Base-by-base conservation (phyloP, 192 early-diverging fungal species). In the Pilaira anomala region DNA sequence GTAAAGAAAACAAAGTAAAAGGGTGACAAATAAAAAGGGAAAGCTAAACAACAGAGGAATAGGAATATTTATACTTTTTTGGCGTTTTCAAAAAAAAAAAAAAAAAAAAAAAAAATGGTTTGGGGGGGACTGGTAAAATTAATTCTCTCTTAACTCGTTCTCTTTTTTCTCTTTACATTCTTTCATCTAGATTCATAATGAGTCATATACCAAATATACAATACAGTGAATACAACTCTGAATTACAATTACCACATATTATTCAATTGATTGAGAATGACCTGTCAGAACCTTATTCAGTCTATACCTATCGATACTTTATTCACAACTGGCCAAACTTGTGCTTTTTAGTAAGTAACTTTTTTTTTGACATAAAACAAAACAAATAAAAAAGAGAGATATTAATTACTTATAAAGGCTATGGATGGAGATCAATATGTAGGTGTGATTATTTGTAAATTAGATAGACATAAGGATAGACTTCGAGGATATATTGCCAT, bases 251-350 rank as follows among this genome's bases (percentile, higher is more conserved):
- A 14, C 75, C 83, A 14, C 75, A 78, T 2, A 93, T 96, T 12
- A 88, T 88, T 52, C 65, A 66, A 9, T 79, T 98, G 44, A 94
- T 98, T 33, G 93, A 96, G 57, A 85, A 87, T n/a, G 95, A 96
- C 66, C 84, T 98, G 12, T 96, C 95, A 3, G 96, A 98, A 64
- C 94, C 96, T 2, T 98, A 98, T 69, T 91, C 95, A 7, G 87
- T 98, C 45, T 98, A 95, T 71, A 97, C 96, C 1, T 98, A 97
- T 75, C 88, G 96, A 30, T 98, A 93, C 68, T 98, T 98, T 67
- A 82, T 98, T 3, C 88, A 92, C 56, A 88, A 89, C 40, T 95
- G 92, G 93, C 95, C 95, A 7, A 72, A 88, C 28, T 89, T 95
- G 6, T 95, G 90, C 49, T 89, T 94, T 56, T 77, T 96, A 68